These are phyloP conservation scores for Scleroderma citrinum DNA, from an alignment of 768 basidiomycete genomes.

Conservation along the genomic window DNA sequence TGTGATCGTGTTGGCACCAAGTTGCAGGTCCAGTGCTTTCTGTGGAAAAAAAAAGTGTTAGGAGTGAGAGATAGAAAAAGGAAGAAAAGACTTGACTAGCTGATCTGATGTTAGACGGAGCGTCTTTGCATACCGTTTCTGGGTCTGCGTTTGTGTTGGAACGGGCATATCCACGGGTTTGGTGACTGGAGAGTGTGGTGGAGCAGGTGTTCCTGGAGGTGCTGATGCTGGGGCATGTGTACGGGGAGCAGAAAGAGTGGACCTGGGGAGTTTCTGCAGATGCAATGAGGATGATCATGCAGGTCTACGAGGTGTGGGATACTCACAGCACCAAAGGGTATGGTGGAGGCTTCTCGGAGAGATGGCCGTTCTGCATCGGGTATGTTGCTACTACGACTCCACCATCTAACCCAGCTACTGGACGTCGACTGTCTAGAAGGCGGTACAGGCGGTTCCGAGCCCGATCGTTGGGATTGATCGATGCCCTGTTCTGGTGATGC, in stretches of 20 bases:
- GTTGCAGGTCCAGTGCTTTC: slow-evolving; percentile 81
- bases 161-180: slow-evolving; percentile 19
- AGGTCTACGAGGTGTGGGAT: background rate
- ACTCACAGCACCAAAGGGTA: slow-evolving; percentile 21
- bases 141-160: slow-evolving; percentile 3
- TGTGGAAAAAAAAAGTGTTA: slow-evolving; percentile 23
- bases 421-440: slow-evolving; percentile 40
- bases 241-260: background rate
- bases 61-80: background rate
- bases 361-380: slow-evolving; percentile 14
- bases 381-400: slow-evolving; percentile 56
- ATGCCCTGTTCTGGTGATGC: slow-evolving; percentile 14
- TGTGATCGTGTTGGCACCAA: slow-evolving; percentile 86
- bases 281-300: background rate
- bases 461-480: slow-evolving; percentile 30
- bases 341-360: slow-evolving; percentile 19
- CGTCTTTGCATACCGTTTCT: slow-evolving; percentile 82
- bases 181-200: slow-evolving; percentile 16
- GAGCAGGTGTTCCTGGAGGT: slow-evolving; percentile 40
- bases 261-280: slow-evolving; percentile 11
- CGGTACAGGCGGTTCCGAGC: slow-evolving; percentile 33
- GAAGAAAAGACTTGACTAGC: slow-evolving; percentile 48
- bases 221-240: slow-evolving; percentile 36
- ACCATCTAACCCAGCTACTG: slow-evolving; percentile 83
- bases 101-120: slow-evolving; percentile 92